Evolutionary conservation across 441 rosid species (phyloP), one percentile per base, ranked within the genome.

Genomic region (Erodium texanum): DNA sequence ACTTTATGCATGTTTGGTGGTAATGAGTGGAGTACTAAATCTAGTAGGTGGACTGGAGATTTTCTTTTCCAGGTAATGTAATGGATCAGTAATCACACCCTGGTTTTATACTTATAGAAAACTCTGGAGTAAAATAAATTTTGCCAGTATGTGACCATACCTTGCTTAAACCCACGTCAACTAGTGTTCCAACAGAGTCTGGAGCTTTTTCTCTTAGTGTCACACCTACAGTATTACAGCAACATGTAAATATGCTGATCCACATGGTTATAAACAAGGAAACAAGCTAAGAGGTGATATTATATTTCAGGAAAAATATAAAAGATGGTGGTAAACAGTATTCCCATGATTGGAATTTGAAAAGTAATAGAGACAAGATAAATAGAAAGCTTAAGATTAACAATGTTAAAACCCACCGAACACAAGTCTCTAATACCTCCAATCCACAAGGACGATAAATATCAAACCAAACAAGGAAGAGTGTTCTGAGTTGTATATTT

Each of bases 141-240:
- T 48, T n/a, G 41, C 54, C 10, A 73, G 34, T 66, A 74, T 36
- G 50, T 62, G 64, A 32, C 7, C 62, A 0, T 84, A 94, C 98
- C 97, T 89, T 88, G 77, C 78, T 85, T 78, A 94, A 78, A 70
- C 99, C 99, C 50, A 94, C 99, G 72, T 94, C 96, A 66, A 92
- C 94, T 73, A 86, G 67, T 9, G 91, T 88, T 66, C 83, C 83
- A 50, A 45, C 59, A 68, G 83, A 71, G 64, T 78, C 84, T 66
- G 82, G 73, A 50, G 82, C 71, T 64, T 74, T 87, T 75, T 80
- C 96, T 19, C 73, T 84, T 24, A 88, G 73, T 0, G 97, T 86
- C 72, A 92, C 86, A 73, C 98, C 98, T 92, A 76, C 4, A 80
- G 73, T 70, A 20, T 79, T 48, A 71, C 52, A 12, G 45, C 54